Evolutionary conservation across 805 yeast species (phyloP).

Genomic region (Blastobotrys chiropterorum): DNA sequence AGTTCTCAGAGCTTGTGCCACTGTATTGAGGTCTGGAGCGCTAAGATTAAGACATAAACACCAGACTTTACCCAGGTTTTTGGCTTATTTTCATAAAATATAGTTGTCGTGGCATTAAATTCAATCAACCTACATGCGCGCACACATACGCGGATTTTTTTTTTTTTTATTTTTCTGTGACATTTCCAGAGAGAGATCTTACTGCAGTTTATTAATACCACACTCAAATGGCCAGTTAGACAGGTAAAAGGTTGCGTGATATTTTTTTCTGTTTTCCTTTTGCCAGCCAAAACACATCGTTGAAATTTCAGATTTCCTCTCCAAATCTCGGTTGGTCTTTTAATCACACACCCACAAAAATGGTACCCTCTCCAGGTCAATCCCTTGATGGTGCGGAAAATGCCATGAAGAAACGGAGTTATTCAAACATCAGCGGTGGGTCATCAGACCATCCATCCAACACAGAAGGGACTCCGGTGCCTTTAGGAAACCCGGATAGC

Average conservation of each 20-base stretch:
- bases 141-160: neutral
- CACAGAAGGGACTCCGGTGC: neutral
- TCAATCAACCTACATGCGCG: neutral
- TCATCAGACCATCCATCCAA: neutral
- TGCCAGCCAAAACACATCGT: neutral
- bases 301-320: neutral
- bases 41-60: too few species aligned
- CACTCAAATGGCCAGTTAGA: neutral
- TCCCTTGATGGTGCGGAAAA: neutral
- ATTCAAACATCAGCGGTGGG: neutral
- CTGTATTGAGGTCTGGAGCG: too few species aligned
- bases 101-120: neutral
- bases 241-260: neutral
- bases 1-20: too few species aligned
- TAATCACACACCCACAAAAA: too few species aligned
- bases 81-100: neutral
- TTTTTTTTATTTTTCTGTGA: neutral
- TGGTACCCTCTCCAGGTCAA: neutral
- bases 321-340: neutral
- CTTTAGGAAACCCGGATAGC: neutral
- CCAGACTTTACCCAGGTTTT: too few species aligned
- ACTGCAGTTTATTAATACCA: neutral
- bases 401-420: neutral
- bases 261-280: neutral
- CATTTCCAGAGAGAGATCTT: neutral